phyloP scores from a whole-genome alignment of 2,329 filamentous ascomycete genomes.

The Claviceps humidiphila region DNA sequence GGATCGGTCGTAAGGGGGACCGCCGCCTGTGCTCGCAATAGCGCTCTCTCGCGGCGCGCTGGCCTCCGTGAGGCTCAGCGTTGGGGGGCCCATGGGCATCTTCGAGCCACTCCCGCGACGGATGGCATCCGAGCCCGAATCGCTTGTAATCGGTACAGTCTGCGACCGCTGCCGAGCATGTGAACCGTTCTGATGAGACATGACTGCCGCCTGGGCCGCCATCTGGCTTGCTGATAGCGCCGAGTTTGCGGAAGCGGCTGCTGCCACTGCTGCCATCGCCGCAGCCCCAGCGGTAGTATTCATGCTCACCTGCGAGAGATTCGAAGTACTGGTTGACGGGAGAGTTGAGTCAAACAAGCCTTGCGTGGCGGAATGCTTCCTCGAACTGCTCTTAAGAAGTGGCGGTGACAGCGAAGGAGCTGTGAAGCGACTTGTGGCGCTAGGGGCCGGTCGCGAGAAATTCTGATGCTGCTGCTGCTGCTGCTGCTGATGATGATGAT shows the following conservation, averaged over 20 bases:
- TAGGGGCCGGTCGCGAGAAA: slow-evolving; percentile 39
- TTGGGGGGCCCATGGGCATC: slow-evolving; percentile 46
- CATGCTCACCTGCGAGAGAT: slow-evolving; percentile 36
- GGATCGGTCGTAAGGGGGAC: slow-evolving; percentile 47
- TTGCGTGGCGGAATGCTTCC: slow-evolving; percentile 60
- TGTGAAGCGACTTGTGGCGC: slow-evolving; percentile 15
- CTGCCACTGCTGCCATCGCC: slow-evolving; percentile 19
- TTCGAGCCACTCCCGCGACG: slow-evolving; percentile 32
- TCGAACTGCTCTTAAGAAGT: slow-evolving; percentile 32
- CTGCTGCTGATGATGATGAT: too few relatives aligned
- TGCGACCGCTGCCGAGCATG: slow-evolving; percentile 57
- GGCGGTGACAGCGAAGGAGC: slow-evolving; percentile 18
- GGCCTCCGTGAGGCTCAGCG: slow-evolving; percentile 51
- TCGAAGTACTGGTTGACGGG: slow-evolving; percentile 46
- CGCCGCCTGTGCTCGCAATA: slow-evolving; percentile 34
- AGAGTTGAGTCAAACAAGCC: slow-evolving; percentile 65
- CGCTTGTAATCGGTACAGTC: slow-evolving; percentile 49
- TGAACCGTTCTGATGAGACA: slow-evolving; percentile 42
- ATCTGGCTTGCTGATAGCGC: slow-evolving; percentile 57
- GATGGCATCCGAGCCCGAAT: slow-evolving; percentile 25
- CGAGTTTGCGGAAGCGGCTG: slow-evolving; percentile 10
- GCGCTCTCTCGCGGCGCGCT: slow-evolving; percentile 45
- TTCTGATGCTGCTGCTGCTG: slow-evolving; percentile 30
- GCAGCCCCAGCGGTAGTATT: slow-evolving; percentile 25
- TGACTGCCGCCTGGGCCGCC: slow-evolving; percentile 64